Evolutionary conservation across 352 stramenopile genomes (phyloP), one percentile per base, ranked within the genome.

Genomic region (Phytophthora hibernalis): DNA sequence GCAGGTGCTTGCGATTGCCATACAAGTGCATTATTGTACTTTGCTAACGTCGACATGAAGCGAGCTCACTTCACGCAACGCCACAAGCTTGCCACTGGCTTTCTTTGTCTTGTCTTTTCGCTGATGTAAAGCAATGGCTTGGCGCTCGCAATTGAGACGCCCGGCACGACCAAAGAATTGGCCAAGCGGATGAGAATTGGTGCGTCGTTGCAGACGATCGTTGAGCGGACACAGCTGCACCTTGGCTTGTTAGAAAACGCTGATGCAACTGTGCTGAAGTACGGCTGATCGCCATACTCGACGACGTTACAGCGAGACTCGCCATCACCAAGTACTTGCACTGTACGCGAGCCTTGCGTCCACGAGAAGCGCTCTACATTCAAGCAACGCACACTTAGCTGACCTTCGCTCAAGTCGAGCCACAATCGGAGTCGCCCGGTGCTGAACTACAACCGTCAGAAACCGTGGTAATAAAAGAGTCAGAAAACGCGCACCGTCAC

Each of bases 381-480:
- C 24, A 28, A 28, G 24, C 24, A 28, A 5, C 24, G 24, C 24
- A 28, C 3, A n/a, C n/a, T n/a, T n/a, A 2, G 24, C 24, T 28
- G 24, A 2, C 24, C 24, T 28, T 28, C n/a, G n/a, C n/a, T n/a
- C 24, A 28, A 28, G 26, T 31, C 44, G 44, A 51, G 10, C 44
- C 44, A 51, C 44, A 33, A 31, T 21, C 21, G 26, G 16, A 53
- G 18, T 30, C 30, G 48, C 38, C 58, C 58, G 58, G 48, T 55
- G 16, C 51, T 68, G 49, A 56, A 47, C 43, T 47, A n/a, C n/a
- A 44, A 35, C 28, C 11, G 53, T 59, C 52, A 51, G 37, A 30
- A 38, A 30, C 11, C 11, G 49, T n/a, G 33, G 50, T 64, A 42
- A 64, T 31, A 56, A 55, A 59, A 45, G 24, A 65, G 58, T 65